Base-by-base conservation (phyloP, 2,329 filamentous ascomycete genomes). In the Microdochium bolleyi region DNA sequence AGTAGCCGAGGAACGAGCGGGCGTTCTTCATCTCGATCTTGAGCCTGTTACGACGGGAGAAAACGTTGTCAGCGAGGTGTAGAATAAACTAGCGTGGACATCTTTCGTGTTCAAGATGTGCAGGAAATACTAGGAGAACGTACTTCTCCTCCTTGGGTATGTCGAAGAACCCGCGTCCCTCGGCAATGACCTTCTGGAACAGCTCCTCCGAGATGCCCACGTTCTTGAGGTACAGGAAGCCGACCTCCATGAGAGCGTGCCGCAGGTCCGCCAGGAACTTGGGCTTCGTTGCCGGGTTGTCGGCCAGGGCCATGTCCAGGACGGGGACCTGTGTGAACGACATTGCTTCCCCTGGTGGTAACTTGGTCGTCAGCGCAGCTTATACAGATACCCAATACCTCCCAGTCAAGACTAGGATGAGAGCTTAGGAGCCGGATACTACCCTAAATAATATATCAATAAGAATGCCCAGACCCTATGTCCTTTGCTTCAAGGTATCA, bases 201-300 rank as follows among this genome's bases (percentile, higher is more conserved):
- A 92, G 70, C 38, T 79, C 73, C 16, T 85, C 78, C 4, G 85
- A 75, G 50, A 92, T 83, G 22, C 86, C 87, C 2, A 88, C 85
- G 63, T 95, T 91, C 64, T 85, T 86, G 56, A 95, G 79, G 63
- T 95, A 95, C 22, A 95, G 68, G 63, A 95, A 95, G 1, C 90
- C 90, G n/a, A 95, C 88, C 65, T 92, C 87, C 61, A 95, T 80
- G 30, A 95, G 72, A 0, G 89, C 88, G 67, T 87, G 75, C 16
- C 87, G 85, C 30, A 95, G 77, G 52, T 88, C 76, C 1, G 73
- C 68, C 0, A 95, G 78, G 61, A 95, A 94, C 30, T 71, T 72
- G 2, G 87, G 79, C 69, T 94, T 95, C 0, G 87, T 85, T 4
- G 73, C 71, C 19, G 81, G 76, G 59, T 83, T 71, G 57, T 76